Evolutionary conservation across 495 filamentous ascomycete genomes (phyloP), one percentile per base, ranked within the genome.

Genomic region (Xylaria flabelliformis): DNA sequence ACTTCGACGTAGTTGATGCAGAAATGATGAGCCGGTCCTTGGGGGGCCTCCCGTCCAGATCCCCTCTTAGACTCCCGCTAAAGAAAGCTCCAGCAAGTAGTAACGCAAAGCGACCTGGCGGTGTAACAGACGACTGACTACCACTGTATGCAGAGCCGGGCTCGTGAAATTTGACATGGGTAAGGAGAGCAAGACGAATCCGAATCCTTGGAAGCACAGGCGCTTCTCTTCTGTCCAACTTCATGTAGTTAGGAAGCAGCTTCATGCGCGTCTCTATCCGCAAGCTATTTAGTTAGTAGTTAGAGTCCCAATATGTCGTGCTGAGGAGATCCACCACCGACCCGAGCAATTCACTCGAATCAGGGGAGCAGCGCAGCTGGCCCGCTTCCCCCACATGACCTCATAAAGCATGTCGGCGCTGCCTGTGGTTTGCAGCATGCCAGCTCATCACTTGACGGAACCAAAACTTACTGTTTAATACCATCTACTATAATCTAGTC

Each of bases 1-100:
- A 74, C 75, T 69, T 72, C 75, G 71, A 77, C 75, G 75, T 77
- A 77, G 74, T 67, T 51, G 51, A 64, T 75, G 72, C 77, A 74
- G 72, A 48, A 58, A 63, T 19, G 58, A 51, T 61, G 39, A 64
- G 24, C 36, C 64, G 69, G 56, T 65, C 56, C 56, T 36, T 41
- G 17, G 36, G 63, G 65, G 70, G 48, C 63, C 68, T 67, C 61
- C 62, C 53, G 44, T 42, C n/a, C 17, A 56, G 42, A 32, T 53
- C 42, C 42, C 50, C 41, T 56, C 26, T 36, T 29, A 34, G 39
- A 15, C 61, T 42, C 12, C 21, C 61, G 61, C 61, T 9, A 67
- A 32, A 32, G 72, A 69, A 75, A 36, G 65, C 68, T 73, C 74
- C 66, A 75, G 56, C 34, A 53, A 46, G 21, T 44, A 44, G 61